A percentile compares a stretch with the other conserved stretches of the same genome.
Conservation (phyloP, 2,329 filamentous ascomycete species). For the Phyllosticta citrichinensis region DNA sequence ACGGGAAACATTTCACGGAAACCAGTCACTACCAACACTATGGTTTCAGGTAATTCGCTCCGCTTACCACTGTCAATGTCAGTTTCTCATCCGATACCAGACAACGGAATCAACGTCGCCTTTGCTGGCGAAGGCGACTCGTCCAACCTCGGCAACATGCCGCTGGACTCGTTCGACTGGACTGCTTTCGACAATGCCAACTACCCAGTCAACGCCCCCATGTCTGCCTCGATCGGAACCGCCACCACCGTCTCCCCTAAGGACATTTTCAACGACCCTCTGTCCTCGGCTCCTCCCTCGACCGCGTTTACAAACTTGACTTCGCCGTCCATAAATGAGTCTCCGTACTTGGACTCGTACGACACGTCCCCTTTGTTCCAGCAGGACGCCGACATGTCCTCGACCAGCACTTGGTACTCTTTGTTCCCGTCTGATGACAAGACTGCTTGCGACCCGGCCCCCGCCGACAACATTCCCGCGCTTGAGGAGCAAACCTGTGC, state of each 20-base stretch:
- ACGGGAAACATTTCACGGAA: slow-evolving; percentile 41
- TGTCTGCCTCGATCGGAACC: slow-evolving; percentile 16
- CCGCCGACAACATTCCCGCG: slow-evolving; percentile 25
- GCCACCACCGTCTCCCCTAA: slow-evolving; percentile 67
- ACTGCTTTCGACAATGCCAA: slow-evolving; percentile 13
- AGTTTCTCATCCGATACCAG: background rate
- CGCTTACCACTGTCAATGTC: background rate
- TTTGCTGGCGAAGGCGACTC: background rate
- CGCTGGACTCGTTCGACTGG: slow-evolving; percentile 14
- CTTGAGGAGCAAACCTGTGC: slow-evolving; percentile 24
- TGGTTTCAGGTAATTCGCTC: slow-evolving; percentile 22
- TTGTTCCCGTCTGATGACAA: slow-evolving; percentile 52
- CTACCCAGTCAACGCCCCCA: slow-evolving; percentile 37
- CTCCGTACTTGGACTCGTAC: slow-evolving; percentile 62
- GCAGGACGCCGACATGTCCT: slow-evolving; percentile 44
- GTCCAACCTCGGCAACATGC: slow-evolving; percentile 8
- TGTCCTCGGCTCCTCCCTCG: slow-evolving; percentile 71
- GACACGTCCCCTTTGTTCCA: slow-evolving; percentile 72
- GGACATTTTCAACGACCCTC: slow-evolving; percentile 63
- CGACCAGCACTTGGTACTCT: slow-evolving; percentile 57
- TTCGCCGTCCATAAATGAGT: slow-evolving; percentile 69
- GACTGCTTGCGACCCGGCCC: slow-evolving; percentile 18
- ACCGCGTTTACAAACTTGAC: slow-evolving; percentile 74
- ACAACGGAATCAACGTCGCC: slow-evolving; percentile 7
- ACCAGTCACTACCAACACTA: slow-evolving; percentile 21